phyloP scores from a whole-genome alignment of 1,139 yeast species.

The Protomyces lactucae-debilis region DNA sequence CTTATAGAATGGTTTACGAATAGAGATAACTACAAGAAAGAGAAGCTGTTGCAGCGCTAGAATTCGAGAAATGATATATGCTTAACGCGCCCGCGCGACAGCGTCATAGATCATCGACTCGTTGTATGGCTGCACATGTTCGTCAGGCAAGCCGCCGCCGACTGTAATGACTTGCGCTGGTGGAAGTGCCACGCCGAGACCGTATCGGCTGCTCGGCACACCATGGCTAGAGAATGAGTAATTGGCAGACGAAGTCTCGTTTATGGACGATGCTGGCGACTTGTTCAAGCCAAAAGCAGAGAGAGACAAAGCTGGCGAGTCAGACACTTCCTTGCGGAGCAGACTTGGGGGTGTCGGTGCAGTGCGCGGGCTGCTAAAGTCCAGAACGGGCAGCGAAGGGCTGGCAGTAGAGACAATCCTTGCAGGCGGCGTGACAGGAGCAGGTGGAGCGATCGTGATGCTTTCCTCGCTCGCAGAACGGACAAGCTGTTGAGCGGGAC shows the following conservation, averaged over 20 bases:
- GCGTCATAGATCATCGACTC: not conserved
- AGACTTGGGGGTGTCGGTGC: not conserved
- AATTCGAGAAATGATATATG: too few species aligned
- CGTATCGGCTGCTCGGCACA: not conserved
- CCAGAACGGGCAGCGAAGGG: not conserved
- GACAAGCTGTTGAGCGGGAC: not conserved
- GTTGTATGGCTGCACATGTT: not conserved
- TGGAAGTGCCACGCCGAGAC: not conserved
- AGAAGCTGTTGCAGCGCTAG: too few species aligned
- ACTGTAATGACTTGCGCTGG: not conserved
- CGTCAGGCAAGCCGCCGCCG: not conserved
- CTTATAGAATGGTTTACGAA: too few species aligned
- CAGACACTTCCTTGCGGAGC: not conserved
- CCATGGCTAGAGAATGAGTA: not conserved
- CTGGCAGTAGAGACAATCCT: not conserved
- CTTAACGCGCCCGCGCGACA: not conserved
- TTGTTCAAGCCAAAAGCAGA: not conserved
- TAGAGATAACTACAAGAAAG: too few species aligned
- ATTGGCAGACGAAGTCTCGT: not conserved
- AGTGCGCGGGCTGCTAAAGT: not conserved
- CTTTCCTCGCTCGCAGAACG: not conserved
- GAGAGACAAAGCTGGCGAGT: not conserved
- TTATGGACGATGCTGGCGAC: not conserved
- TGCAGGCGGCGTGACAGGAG: not conserved
- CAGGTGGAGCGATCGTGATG: not conserved